Conservation (phyloP, 176 grass and related monocot species). For the Carex parvula region DNA sequence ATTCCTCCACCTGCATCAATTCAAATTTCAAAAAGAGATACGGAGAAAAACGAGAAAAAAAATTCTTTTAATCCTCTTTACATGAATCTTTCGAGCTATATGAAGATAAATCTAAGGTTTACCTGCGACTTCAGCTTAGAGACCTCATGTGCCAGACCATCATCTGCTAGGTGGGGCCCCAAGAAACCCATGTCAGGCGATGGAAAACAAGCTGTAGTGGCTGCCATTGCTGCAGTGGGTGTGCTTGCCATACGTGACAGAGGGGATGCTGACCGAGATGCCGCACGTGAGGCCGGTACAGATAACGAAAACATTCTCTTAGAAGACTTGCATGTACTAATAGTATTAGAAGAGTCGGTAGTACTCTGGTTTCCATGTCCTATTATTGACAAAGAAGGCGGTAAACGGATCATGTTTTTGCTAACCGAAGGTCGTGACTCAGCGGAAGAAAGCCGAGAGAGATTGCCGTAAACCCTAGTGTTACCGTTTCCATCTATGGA, state of each 20-base stretch:
- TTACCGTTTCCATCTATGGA: constrained; percentile 32
- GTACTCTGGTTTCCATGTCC: constrained; percentile 33
- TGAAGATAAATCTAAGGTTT: background rate
- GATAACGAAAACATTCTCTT: constrained; percentile 55
- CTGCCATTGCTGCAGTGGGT: constrained; percentile 28
- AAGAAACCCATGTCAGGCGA: constrained; percentile 31
- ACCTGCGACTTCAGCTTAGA: constrained; percentile 48
- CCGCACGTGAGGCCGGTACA: constrained; percentile 43
- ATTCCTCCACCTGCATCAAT: constrained; percentile 46
- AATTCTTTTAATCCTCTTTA: background rate
- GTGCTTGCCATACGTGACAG: constrained; percentile 36
- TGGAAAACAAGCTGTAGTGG: constrained; percentile 21
- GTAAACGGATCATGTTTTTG: constrained; percentile 32
- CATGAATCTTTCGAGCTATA: background rate
- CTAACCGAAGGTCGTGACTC: constrained; percentile 38
- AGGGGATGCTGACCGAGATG: constrained; percentile 35
- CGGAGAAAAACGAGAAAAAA: background rate
- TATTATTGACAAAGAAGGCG: constrained; percentile 27
- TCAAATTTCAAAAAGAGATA: background rate
- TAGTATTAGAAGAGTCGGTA: constrained; percentile 31
- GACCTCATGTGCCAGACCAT: constrained; percentile 52
- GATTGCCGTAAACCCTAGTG: constrained; percentile 30
- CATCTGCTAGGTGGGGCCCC: constrained; percentile 25
- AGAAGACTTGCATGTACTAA: constrained; percentile 29
- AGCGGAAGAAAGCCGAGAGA: constrained; percentile 46